Evolutionary conservation across 106 monocot genomes (phyloP), one percentile per base, ranked within the genome.

Genomic region (Dactylorhiza incarnata): DNA sequence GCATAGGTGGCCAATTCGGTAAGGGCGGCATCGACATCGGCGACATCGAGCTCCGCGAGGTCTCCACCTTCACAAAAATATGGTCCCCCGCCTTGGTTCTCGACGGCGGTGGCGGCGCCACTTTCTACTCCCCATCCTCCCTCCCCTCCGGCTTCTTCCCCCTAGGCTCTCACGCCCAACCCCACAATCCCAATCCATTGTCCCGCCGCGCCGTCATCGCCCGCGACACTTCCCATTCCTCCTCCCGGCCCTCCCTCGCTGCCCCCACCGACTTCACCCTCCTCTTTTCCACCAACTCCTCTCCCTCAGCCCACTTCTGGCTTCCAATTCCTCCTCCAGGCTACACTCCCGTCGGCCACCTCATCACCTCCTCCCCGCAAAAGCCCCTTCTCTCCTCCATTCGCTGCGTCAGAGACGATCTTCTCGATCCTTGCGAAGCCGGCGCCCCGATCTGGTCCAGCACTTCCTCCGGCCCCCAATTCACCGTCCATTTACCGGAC

Each of bases 91-190:
- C 2, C 26, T 26, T 26, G 24, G 3, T 12, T 4, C n/a, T 5
- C 58, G 1, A n/a, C 19, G 22, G 58, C 20, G 72, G 54, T 3
- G 53, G 48, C 13, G 90, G 90, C 25, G 83, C 84, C 7, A 82
- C 85, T 50, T 90, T 92, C 86, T 95, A 86, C 83, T 73, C 37
- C 6, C 95, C 95, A 0, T 59, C 86, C n/a, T 69, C 80, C 13
- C 6, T 88, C 11, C 95, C 95, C 37, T 9, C n/a, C 17, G 88
- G 83, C 24, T 95, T 86, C 86, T 85, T 37, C 81, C 50, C 78
- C 37, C 82, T 95, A 0, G 95, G 95, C n/a, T 80, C 86, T 2
- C 92, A 88, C 47, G 81, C 92, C 43, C 90, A 88, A 80, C 77
- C 74, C 88, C 78, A 67, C 54, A 78, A 85, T 14, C 86, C 88